Base-by-base conservation (phyloP, 345 rosid species). In the Salix viminalis region DNA sequence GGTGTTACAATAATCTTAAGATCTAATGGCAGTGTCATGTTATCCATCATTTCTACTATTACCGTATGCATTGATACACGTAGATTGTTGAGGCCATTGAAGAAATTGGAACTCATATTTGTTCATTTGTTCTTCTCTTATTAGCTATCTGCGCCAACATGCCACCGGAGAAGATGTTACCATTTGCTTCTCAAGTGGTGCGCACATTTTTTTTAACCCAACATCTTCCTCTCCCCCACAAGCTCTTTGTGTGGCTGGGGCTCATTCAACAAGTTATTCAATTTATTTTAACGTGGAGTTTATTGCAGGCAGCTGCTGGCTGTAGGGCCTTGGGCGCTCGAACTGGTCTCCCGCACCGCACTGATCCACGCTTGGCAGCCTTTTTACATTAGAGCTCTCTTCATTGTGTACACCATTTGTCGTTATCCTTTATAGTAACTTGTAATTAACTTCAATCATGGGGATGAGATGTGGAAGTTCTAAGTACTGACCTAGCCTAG, bases 171-270 rank as follows among this genome's bases (percentile, higher is more conserved):
- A 88, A 83, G 67, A 90, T 92, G 95, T 70, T 92, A 77, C 93
- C 94, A 2, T 91, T 91, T 36, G 97, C 97, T 58, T 84, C 97
- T 72, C 87, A 88, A 88, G 97, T 92, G 97, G 98, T 94, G 82
- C 81, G 86, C 23, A 52, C 56, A 44, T 32, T 26, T 66, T 42
- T 42, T 42, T 42, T 0, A 10, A 42, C 46, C 46, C 13, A 42
- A 42, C 4, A 42, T 42, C 14, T 32, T 65, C 67, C 42, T 68
- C 58, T 62, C 41, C 48, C 16, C 5, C 13, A 2, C 21, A 9
- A 11, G 14, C 28, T 3, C 66, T 19, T 6, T 16, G 5, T 16
- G 6, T 23, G 23, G 14, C 36, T 16, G 6, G 37, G 16, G 30
- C 7, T 42, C 4, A 13, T 24, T 26, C 10, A 15, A 37, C 58